These are phyloP conservation scores for Pichia membranifaciens DNA, from an alignment of 805 yeast species.

Conservation along the genomic window DNA sequence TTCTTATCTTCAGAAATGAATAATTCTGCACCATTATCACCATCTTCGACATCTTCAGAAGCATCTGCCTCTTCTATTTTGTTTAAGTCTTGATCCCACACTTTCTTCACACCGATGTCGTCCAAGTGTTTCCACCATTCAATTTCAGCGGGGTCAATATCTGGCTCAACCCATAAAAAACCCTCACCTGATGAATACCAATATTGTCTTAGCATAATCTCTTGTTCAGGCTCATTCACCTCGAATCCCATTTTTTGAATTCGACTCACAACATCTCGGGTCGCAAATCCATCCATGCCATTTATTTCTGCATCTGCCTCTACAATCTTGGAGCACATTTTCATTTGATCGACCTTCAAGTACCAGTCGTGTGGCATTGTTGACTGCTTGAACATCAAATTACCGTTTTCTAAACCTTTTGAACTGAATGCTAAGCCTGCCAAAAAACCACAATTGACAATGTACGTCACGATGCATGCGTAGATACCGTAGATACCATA, in stretches of 20 bases:
- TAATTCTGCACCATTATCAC: conserved; percentile 16
- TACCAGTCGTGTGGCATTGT: conserved; percentile 60
- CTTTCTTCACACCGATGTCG: conserved; percentile 25
- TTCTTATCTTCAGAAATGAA: conserved; percentile 13
- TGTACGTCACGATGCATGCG: conserved; percentile 44
- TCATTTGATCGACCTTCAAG: conserved; percentile 60
- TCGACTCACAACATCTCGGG: conserved; percentile 26
- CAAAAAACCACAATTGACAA: conserved; percentile 42
- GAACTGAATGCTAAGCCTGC: conserved; percentile 38
- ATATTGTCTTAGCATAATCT: conserved; percentile 67
- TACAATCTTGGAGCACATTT: conserved; percentile 57
- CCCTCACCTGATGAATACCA: conserved; percentile 87
- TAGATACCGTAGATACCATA: conserved; percentile 37
- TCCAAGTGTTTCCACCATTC: conserved; percentile 31
- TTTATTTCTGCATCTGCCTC: conserved; percentile 56
- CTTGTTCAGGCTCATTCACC: conserved; percentile 54
- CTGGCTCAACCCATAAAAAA: conserved; percentile 86
- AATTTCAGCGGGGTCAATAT: conserved; percentile 78
- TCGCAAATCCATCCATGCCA: conserved; percentile 39
- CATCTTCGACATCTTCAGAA: conserved; percentile 14
- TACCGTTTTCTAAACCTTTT: conserved; percentile 44
- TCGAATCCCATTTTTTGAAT: conserved; percentile 34
- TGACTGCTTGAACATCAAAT: conserved; percentile 59
- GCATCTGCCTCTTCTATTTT: conserved; percentile 18
- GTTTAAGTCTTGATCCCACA: conserved; percentile 26